Evolutionary conservation across 2,329 filamentous ascomycete genomes (phyloP).

Genomic region (Aspergillus quadricinctus): DNA sequence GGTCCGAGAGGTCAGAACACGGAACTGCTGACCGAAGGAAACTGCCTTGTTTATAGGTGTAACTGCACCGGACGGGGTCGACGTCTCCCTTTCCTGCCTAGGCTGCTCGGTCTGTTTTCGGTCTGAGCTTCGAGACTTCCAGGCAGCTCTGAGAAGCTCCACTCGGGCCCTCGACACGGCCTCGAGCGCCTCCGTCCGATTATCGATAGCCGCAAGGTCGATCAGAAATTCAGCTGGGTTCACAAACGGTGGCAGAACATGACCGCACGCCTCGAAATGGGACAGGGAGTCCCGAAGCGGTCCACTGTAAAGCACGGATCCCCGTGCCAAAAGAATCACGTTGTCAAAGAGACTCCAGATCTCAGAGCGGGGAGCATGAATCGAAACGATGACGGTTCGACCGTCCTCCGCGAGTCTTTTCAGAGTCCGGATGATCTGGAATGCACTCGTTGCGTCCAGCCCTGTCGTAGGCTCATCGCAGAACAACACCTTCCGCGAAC

Average conservation of each 20-base stretch:
- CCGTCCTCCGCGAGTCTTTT: constrained; percentile 65
- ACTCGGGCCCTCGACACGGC: constrained; percentile 56
- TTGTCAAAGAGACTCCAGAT: constrained; percentile 76
- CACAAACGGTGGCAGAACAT: constrained; percentile 64
- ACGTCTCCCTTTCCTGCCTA: constrained; percentile 3
- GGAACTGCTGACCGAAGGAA: constrained; percentile 58
- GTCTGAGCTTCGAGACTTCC: constrained; percentile 37
- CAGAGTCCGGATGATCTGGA: constrained; percentile 66
- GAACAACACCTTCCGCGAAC: constrained; percentile 47
- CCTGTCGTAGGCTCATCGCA: constrained; percentile 73
- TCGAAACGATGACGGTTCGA: constrained; percentile 67
- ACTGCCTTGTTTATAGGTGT: constrained; percentile 41
- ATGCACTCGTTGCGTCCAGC: constrained; percentile 72
- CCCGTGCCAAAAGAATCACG: constrained; percentile 63
- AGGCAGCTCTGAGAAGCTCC: constrained; percentile 56
- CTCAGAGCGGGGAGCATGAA: constrained; percentile 73
- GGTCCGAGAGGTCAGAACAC: constrained; percentile 64
- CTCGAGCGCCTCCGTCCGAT: constrained; percentile 64
- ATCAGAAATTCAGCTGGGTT: constrained; percentile 76
- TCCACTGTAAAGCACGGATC: constrained; percentile 66
- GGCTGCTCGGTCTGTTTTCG: not conserved
- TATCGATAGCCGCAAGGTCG: constrained; percentile 70
- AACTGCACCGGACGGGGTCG: not conserved
- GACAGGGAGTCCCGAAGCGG: constrained; percentile 53
- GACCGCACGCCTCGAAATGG: constrained; percentile 60